Evolutionary conservation across 83 land plant species (phyloP), one percentile per base, ranked within the genome.

Genomic region (Picea abies): DNA sequence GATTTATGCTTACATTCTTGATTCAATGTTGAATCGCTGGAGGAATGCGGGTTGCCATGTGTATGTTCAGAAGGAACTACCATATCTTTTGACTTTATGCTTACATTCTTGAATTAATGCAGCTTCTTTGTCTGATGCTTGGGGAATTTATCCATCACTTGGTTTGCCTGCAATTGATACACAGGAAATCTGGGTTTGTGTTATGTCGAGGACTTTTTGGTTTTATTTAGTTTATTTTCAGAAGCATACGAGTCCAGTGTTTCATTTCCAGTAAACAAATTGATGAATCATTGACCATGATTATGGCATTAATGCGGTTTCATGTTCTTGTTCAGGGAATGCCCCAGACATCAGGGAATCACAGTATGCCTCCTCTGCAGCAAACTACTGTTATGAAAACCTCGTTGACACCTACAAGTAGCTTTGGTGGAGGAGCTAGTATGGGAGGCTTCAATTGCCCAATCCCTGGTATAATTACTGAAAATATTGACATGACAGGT

Each of bases 401-500:
- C 22, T 83, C 80, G 5, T 68, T 83, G 60, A 83, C 84, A n/a
- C 84, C 80, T 47, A 39, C 69, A 58, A 64, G 58, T 23, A 83
- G 84, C 79, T 76, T 62, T 16, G 67, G 84, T 44, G 79, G 84
- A 60, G 68, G 64, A 5, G 79, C 20, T 62, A 83, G 81, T 52
- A 58, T 83, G 35, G 84, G 80, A 60, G 84, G 84, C 14, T 76
- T 83, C 79, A 76, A 58, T 44, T 76, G 80, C 52, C 41, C 84
- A 76, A 41, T 83, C 47, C 81, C 84, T 60, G 60, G 70, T 39
- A 41, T 76, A 25, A 63, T 61, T 22, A 41, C 71, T 16, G 70
- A 76, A 22, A 60, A 78, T 76, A 83, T 84, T 79, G 85, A 84
- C 20, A n/a, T 58, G n/a, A 80, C 63, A 29, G 85, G 76, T 67